Evolutionary conservation across 2,329 filamentous ascomycete genomes (phyloP).

Genomic region (Fusarium transvaalense): DNA sequence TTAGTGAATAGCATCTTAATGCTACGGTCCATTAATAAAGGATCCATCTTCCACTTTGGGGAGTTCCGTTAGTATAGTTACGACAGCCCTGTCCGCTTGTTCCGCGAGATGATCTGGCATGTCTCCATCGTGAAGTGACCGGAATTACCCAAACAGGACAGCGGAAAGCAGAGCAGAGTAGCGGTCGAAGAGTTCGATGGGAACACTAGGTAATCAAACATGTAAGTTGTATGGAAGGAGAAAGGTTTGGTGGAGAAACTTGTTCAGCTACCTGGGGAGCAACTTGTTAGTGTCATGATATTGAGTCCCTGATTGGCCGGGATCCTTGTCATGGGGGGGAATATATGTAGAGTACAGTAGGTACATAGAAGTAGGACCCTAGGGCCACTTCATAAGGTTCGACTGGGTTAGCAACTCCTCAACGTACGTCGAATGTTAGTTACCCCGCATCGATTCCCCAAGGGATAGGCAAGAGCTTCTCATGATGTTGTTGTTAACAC

Average conservation of each 20-base stretch:
- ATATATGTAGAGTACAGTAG: neutral
- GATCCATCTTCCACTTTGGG: neutral
- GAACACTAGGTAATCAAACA: slow-evolving; percentile 9
- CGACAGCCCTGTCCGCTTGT: slow-evolving; percentile 6
- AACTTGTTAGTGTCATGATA: slow-evolving; percentile 4
- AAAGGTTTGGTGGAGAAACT: slow-evolving; percentile 31
- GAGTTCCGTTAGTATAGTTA: slow-evolving; percentile 6
- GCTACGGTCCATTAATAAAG: neutral
- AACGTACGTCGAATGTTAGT: neutral
- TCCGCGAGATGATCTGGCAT: slow-evolving; percentile 29
- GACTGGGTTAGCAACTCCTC: neutral
- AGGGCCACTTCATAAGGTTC: slow-evolving; percentile 15
- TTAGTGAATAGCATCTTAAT: neutral
- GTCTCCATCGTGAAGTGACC: slow-evolving; percentile 39
- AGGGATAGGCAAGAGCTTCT: neutral
- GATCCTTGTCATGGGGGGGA: slow-evolving; percentile 6
- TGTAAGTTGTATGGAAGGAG: slow-evolving; percentile 24
- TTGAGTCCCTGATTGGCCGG: slow-evolving; percentile 26
- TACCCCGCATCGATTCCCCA: slow-evolving; percentile 17
- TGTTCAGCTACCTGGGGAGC: slow-evolving; percentile 6
- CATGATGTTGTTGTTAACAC: neutral
- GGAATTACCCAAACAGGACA: slow-evolving; percentile 24
- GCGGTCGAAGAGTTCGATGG: slow-evolving; percentile 25
- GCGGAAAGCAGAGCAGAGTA: slow-evolving; percentile 8
- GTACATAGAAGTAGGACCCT: neutral